Base-by-base conservation (phyloP, 257 asterid species). In the Fraxinus americana region DNA sequence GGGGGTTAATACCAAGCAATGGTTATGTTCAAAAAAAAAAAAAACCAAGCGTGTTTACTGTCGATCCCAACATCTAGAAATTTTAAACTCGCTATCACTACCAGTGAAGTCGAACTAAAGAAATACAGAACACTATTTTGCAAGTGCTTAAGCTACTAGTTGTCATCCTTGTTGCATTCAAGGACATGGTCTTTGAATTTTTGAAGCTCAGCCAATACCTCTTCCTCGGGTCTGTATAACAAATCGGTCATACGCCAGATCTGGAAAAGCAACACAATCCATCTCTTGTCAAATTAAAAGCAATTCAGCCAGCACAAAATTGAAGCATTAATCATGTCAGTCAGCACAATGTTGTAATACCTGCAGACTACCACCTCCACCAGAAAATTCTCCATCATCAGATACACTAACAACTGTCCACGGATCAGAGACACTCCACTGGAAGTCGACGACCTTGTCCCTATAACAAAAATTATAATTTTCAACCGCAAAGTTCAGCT, bases 321-420 rank as follows among this genome's bases (percentile, higher is more conserved):
- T 59, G 16, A 7, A 17, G 17, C 48, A 43, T 11, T 12, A 43
- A 43, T 43, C 52, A 12, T 43, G 52, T 43, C 52, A 43, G 17
- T 14, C 75, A 59, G 27, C 35, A 23, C 34, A 72, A 43, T 43
- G 52, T 61, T 80, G 36, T 13, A 75, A 63, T 81, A 94, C 98
- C 96, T 94, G 99, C 81, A 94, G 79, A 30, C 98, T 94, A 79
- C 98, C 98, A 74, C 99, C 99, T 11, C 99, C 99, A 67, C 96
- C 94, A 14, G 84, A 86, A 77, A 84, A 82, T 19, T 52, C 63
- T 17, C 63, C 63, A 52, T 52, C 63, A 52, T 52, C 63, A 5
- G 63, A 52, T 4, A 92, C 97, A 63, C 99, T 94, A 30, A 92
- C 97, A 82, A 94, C 81, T 6, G 98, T 91, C 99, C 99, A 94